Conservation (phyloP, 1,284 basidiomycete genomes). For the Ceratobasidium sp. region DNA sequence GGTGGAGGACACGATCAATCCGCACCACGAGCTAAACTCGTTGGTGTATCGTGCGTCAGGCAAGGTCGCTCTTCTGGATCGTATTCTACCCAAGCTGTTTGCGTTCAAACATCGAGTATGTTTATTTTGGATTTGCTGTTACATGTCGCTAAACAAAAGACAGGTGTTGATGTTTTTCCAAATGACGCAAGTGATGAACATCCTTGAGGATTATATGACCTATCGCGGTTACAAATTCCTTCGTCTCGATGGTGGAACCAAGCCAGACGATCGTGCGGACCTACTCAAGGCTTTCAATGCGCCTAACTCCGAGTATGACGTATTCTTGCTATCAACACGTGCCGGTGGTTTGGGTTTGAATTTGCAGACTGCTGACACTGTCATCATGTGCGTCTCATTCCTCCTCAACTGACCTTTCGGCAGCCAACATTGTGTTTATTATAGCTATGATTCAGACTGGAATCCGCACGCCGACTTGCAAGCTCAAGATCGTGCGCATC, state of each 20-base stretch:
- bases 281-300: conserved; percentile 94
- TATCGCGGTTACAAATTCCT: conserved; percentile 91
- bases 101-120: conserved; percentile 87
- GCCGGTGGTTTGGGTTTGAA: conserved; percentile 98
- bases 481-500: conserved; percentile 99
- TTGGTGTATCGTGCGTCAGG: conserved; percentile 88
- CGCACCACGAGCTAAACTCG: conserved; percentile 80
- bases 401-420: no score
- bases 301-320: conserved; percentile 85
- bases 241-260: conserved; percentile 96
- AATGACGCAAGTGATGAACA: conserved; percentile 99
- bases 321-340: conserved; percentile 96
- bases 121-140: conserved; percentile 23
- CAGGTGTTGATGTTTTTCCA: conserved; percentile 99
- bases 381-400: conserved; percentile 83
- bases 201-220: conserved; percentile 98
- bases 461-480: conserved; percentile 98
- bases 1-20: conserved; percentile 92
- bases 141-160: conserved; percentile 2
- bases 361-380: conserved; percentile 97
- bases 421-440: conserved; percentile 43
- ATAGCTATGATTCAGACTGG: conserved; percentile 86
- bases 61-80: conserved; percentile 94
- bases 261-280: conserved; percentile 95
- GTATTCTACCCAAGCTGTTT: conserved; percentile 95